phyloP scores from a whole-genome alignment of 305 asterid genomes.

The Fraxinus nigra region DNA sequence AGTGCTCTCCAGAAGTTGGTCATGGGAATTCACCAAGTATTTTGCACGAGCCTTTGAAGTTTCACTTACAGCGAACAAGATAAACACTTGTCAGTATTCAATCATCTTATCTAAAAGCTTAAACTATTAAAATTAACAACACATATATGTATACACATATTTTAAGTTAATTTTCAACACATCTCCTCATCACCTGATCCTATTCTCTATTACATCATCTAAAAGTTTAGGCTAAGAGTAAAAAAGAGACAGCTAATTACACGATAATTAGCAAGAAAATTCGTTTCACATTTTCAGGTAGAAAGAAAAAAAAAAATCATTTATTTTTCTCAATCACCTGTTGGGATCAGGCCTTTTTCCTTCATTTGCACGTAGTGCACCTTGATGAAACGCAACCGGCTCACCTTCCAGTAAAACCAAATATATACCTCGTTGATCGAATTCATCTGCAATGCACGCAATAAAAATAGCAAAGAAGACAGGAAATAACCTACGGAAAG shows the following conservation, averaged over 20 bases:
- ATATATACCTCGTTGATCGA: slow-evolving; percentile 43
- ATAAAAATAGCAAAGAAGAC: slow-evolving; percentile 24
- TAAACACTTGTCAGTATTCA: not conserved
- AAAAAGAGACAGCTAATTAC: not conserved
- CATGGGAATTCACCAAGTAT: slow-evolving; percentile 59
- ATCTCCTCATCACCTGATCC: not conserved
- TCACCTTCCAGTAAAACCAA: slow-evolving; percentile 66
- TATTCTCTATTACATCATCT: not conserved
- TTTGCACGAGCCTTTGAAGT: slow-evolving; percentile 55
- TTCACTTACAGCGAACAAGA: slow-evolving; percentile 29
- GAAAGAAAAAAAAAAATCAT: not conserved
- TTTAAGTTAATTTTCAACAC: not conserved
- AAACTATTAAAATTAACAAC: not conserved
- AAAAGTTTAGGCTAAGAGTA: not conserved
- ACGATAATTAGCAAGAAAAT: too few species aligned
- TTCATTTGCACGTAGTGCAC: slow-evolving; percentile 14
- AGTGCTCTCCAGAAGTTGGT: slow-evolving; percentile 47
- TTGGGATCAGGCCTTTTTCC: slow-evolving; percentile 17
- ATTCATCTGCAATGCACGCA: slow-evolving; percentile 36
- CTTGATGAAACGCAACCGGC: slow-evolving; percentile 55
- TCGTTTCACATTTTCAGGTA: not conserved
- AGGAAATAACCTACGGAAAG: slow-evolving; percentile 17
- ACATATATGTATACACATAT: not conserved
- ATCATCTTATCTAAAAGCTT: not conserved
- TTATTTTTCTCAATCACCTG: slow-evolving; percentile 33